Evolutionary conservation across 495 filamentous ascomycete species (phyloP), one percentile per base, ranked within the genome.

Genomic region (Lasiosphaeriaceae sp.): DNA sequence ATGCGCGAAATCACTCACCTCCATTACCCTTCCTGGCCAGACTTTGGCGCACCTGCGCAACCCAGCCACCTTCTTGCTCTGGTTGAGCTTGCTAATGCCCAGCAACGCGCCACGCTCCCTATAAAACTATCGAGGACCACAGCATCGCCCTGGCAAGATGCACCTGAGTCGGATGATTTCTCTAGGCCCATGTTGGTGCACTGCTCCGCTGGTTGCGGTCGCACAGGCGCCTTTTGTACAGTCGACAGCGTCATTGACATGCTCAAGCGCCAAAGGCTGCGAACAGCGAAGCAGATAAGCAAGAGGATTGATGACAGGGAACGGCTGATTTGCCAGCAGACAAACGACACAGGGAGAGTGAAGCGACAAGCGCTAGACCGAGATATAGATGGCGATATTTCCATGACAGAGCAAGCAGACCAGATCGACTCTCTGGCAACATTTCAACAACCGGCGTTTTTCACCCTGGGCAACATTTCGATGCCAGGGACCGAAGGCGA

Each of bases 201-300:
- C 70, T 98, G 94, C 74, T 92, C 88, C 54, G 94, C 94, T 2
- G 94, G 94, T 0, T 98, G 94, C 72, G 94, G 94, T 3, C 86
- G 94, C 5, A 98, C 94, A 0, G 94, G 94, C 3, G 90, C 95
- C 0, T 98, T 98, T 59, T 98, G 94, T 69, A 95, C 94, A 0
- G 90, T 97, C 24, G 94, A 97, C 66, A 92, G 86, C 50, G 95
- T 97, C 12, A 82, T 97, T 49, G 90, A 93, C 67, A 94, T 96
- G 85, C 71, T 98, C 39, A 94, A 93, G 74, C 83, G 86, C 31
- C 91, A 96, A 66, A 80, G 83, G 31, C 60, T 74, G 52, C 67
- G 56, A 12, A 50, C 58, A 6, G 50, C 55, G 3, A 71, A 67
- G 48, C 58, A 69, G 58, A 63, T 65, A 8, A 64, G 65, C 48